Conservation (phyloP, 2,329 filamentous ascomycete genomes). For the Paecilomyces variotii region DNA sequence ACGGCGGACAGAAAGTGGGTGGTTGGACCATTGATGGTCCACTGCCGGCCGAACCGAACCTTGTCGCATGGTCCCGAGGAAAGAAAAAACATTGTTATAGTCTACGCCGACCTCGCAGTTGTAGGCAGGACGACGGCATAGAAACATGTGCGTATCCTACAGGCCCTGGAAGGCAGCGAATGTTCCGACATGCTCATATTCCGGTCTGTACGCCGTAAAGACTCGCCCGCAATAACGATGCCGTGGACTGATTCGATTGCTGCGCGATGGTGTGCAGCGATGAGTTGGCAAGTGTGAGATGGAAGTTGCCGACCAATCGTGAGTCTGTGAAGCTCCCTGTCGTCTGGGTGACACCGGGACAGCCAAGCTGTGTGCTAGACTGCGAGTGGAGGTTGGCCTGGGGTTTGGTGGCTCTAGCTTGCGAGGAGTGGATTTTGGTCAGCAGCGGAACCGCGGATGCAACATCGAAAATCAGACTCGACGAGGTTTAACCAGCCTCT, state of each 20-base stretch:
- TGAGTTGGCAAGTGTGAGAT: conserved; percentile 13
- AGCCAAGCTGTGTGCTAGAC: neutral
- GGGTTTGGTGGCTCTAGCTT: neutral
- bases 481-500: neutral
- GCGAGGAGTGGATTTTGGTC: neutral
- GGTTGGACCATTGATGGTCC: neutral
- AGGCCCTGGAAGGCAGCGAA: neutral
- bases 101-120: neutral
- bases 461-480: neutral
- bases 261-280: conserved; percentile 8
- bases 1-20: neutral
- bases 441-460: neutral
- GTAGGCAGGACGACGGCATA: neutral
- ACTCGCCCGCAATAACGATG: neutral
- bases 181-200: neutral
- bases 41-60: neutral
- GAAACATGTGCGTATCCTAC: neutral
- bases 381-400: neutral
- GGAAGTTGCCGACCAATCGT: conserved; percentile 3
- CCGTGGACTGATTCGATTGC: conserved; percentile 1
- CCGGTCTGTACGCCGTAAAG: neutral
- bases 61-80: neutral
- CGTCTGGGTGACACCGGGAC: conserved; percentile 4
- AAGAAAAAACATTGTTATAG: neutral
- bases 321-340: conserved; percentile 3